Conservation (phyloP, 2,329 filamentous ascomycete genomes). For the Coniella lustricola region DNA sequence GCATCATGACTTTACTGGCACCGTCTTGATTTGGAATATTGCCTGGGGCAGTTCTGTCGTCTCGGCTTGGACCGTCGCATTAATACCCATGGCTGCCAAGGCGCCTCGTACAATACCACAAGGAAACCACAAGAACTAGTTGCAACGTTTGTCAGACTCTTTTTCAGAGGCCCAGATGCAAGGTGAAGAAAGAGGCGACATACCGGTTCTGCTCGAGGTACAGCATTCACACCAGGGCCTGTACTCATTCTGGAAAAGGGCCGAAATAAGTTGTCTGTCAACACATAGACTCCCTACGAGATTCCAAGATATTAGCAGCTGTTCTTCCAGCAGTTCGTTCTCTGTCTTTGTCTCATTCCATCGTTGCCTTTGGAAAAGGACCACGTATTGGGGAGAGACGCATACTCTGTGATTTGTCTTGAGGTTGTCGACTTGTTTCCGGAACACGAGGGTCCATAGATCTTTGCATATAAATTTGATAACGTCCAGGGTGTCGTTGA, state of each 20-base stretch:
- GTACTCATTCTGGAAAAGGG: conserved; percentile 87
- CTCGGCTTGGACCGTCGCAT: conserved; percentile 86
- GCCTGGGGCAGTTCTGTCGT: conserved; percentile 78
- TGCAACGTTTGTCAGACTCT: neutral
- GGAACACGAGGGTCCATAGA: conserved; percentile 87
- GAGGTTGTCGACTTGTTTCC: conserved; percentile 96
- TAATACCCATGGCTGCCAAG: conserved; percentile 85
- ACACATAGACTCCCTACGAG: conserved; percentile 77
- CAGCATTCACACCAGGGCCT: conserved; percentile 65
- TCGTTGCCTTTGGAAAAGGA: neutral
- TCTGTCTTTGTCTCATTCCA: neutral
- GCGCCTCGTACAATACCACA: conserved; percentile 88
- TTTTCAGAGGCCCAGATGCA: neutral
- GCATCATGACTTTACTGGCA: conserved; percentile 54
- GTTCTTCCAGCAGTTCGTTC: too few relatives aligned
- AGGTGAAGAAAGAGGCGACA: conserved; percentile 24
- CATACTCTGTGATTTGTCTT: conserved; percentile 90
- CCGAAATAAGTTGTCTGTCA: conserved; percentile 88
- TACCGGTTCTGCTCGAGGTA: conserved; percentile 73
- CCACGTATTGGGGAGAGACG: neutral
- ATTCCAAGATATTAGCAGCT: conserved; percentile 8
- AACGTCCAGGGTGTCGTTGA: conserved; percentile 85
- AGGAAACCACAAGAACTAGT: conserved; percentile 86
- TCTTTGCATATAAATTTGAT: conserved; percentile 99
- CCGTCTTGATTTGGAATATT: conserved; percentile 92